phyloP scores from a whole-genome alignment of 2,329 filamentous ascomycete species.

The Lachnellula willkommii region DNA sequence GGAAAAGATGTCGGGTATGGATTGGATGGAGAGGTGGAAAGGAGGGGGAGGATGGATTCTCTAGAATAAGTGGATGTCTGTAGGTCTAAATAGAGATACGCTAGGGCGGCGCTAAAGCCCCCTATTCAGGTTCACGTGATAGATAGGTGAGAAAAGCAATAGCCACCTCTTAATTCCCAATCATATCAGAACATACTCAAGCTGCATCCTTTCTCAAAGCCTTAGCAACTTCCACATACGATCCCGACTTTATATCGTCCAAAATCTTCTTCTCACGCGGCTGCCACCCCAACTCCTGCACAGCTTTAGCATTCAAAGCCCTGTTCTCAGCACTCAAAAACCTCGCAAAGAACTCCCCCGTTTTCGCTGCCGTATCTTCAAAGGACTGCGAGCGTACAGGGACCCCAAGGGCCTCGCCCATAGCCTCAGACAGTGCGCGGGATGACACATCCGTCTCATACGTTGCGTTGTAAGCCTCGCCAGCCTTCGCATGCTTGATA shows the following conservation, averaged over 20 bases:
- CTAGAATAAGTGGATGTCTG: too few species aligned
- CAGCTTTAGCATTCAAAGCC: not conserved
- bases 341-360: not conserved
- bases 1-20: too few species aligned
- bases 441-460: slow-evolving; percentile 31
- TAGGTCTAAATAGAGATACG: too few species aligned
- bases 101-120: too few species aligned
- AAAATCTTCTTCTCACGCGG: not conserved
- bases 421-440: slow-evolving; percentile 28
- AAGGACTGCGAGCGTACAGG: not conserved
- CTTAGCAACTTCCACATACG: not conserved
- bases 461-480: slow-evolving; percentile 35
- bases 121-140: too few species aligned
- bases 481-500: slow-evolving; percentile 31
- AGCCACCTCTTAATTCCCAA: too few species aligned
- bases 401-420: slow-evolving; percentile 24
- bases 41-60: too few species aligned
- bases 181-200: too few species aligned
- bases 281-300: not conserved
- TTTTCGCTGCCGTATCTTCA: not conserved
- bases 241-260: not conserved
- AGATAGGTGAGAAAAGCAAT: too few species aligned
- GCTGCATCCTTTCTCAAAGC: not conserved
- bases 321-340: not conserved
- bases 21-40: too few species aligned